Evolutionary conservation across 2,329 filamentous ascomycete species (phyloP).

Genomic region (Hyphodiscus sp.): DNA sequence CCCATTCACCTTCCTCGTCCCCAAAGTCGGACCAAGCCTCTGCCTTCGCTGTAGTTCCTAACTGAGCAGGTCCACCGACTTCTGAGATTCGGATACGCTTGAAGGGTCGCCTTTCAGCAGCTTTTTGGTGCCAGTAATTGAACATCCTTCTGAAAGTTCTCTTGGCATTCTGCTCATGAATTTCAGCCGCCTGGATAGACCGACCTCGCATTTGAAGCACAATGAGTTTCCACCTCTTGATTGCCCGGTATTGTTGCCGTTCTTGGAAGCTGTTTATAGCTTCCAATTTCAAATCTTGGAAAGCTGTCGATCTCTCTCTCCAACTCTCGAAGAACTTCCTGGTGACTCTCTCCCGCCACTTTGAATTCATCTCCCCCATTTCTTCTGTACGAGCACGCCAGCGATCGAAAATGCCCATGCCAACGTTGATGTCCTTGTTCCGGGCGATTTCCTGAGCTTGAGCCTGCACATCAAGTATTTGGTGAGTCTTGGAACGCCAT

Average conservation of each 20-base stretch:
- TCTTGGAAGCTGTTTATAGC: constrained; percentile 26
- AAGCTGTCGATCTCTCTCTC: constrained; percentile 19
- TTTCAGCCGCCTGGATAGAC: constrained; percentile 23
- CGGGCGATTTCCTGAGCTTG: constrained; percentile 19
- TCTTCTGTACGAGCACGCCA: constrained; percentile 27
- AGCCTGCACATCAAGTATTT: constrained; percentile 24
- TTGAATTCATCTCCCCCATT: constrained; percentile 21
- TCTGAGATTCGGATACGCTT: constrained; percentile 3
- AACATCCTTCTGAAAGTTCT: constrained; percentile 30
- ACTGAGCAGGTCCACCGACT: constrained; percentile 2
- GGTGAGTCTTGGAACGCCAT: constrained; percentile 22
- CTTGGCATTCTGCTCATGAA: constrained; percentile 28
- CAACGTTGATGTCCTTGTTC: constrained; percentile 23
- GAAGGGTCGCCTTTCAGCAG: constrained; percentile 17
- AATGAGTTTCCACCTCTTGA: constrained; percentile 28
- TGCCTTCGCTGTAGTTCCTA: constrained; percentile 16
- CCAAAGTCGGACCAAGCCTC: constrained; percentile 28
- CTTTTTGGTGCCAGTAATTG: constrained; percentile 27
- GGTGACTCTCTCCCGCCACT: constrained; percentile 18
- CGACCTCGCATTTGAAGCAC: constrained; percentile 25
- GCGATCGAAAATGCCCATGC: constrained; percentile 27
- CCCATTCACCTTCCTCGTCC: constrained; percentile 21
- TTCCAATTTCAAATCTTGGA: constrained; percentile 22
- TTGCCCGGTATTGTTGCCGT: constrained; percentile 15
- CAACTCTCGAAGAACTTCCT: constrained; percentile 23